Evolutionary conservation across 2,329 filamentous ascomycete genomes (phyloP).

Genomic region (Davidsoniella eucalypti): DNA sequence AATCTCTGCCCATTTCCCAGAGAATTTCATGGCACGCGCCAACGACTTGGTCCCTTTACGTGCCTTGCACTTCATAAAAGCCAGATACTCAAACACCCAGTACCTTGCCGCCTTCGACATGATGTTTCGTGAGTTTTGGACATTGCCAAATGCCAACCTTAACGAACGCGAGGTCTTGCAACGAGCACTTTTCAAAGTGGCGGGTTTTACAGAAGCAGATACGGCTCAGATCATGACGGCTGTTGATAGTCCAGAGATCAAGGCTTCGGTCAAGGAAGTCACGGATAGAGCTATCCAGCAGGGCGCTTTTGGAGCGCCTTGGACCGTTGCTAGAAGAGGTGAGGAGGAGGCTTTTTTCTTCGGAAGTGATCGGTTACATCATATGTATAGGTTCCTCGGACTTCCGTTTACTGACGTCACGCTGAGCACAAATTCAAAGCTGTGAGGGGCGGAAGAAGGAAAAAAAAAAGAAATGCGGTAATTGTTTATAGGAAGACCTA

Average conservation of each 20-base stretch:
- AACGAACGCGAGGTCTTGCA: constrained; percentile 35
- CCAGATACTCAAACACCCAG: constrained; percentile 28
- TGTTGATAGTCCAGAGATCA: constrained; percentile 29
- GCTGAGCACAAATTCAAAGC: constrained; percentile 20
- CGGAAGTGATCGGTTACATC: constrained; percentile 59
- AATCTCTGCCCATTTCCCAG: constrained; percentile 22
- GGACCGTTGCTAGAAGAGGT: constrained; percentile 45
- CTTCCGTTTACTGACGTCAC: constrained; percentile 41
- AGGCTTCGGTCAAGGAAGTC: constrained; percentile 31
- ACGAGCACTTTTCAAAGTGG: constrained; percentile 19
- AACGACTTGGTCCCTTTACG: constrained; percentile 42
- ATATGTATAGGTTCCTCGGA: constrained; percentile 49
- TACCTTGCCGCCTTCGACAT: constrained; percentile 38
- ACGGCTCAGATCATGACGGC: constrained; percentile 38
- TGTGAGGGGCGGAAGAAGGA: not conserved
- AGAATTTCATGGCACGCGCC: constrained; percentile 27
- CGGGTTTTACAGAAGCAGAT: constrained; percentile 26
- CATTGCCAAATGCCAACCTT: constrained; percentile 39
- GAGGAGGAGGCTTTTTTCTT: constrained; percentile 48
- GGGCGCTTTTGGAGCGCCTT: constrained; percentile 64
- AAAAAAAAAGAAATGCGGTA: not conserved
- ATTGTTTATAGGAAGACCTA: not conserved
- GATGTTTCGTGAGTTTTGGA: constrained; percentile 47
- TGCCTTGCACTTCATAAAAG: constrained; percentile 49
- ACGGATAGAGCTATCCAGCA: constrained; percentile 45